phyloP scores from a whole-genome alignment of 805 yeast genomes.

The Cyberlindnera americana region DNA sequence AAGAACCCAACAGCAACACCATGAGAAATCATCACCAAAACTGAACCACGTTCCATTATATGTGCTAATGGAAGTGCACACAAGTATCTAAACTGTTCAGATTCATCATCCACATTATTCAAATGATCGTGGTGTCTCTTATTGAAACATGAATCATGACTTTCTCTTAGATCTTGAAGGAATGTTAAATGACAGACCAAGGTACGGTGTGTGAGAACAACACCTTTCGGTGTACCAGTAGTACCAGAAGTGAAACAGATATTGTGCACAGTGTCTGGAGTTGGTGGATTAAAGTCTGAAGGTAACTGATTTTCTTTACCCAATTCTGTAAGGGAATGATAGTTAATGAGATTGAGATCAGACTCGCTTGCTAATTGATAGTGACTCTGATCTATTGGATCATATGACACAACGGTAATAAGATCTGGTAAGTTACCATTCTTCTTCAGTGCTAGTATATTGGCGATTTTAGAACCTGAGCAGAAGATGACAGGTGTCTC shows the following conservation, averaged over 20 bases:
- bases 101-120: slow-evolving; percentile 4
- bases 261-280: slow-evolving; percentile 40
- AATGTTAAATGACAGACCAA: slow-evolving; percentile 38
- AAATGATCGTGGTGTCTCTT: neutral
- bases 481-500: slow-evolving; percentile 57
- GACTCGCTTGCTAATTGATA: neutral
- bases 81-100: slow-evolving; percentile 1
- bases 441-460: slow-evolving; percentile 34
- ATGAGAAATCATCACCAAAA: slow-evolving; percentile 25
- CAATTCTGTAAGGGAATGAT: slow-evolving; percentile 10
- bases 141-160: slow-evolving; percentile 32
- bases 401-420: slow-evolving; percentile 41
- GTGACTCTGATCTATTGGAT: neutral
- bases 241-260: slow-evolving; percentile 67
- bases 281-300: slow-evolving; percentile 26
- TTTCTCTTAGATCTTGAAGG: slow-evolving; percentile 20
- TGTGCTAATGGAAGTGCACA: slow-evolving; percentile 54
- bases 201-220: slow-evolving; percentile 43
- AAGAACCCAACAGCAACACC: slow-evolving; percentile 38
- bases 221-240: slow-evolving; percentile 63
- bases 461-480: slow-evolving; percentile 45
- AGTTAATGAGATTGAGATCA: slow-evolving; percentile 26
- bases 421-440: slow-evolving; percentile 26
- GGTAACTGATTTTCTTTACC: slow-evolving; percentile 33
- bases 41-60: slow-evolving; percentile 48